Evolutionary conservation across 1,284 basidiomycete genomes (phyloP), one percentile per base, ranked within the genome.

Genomic region (Trametes versicolor): DNA sequence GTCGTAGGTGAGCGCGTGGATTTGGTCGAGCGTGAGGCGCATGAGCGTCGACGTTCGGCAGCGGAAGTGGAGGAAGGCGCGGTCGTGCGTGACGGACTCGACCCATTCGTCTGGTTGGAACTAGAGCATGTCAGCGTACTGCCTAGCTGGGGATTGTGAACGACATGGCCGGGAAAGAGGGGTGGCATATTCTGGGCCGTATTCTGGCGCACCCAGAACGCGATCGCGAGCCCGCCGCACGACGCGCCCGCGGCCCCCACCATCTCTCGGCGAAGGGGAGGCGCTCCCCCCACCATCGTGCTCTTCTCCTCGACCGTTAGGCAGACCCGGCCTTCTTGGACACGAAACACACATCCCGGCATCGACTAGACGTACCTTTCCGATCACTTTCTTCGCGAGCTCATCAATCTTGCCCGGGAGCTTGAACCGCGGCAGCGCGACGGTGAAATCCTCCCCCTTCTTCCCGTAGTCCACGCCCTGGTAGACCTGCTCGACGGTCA

Each of bases 381-480:
- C 86, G 17, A 90, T 81, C 41, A 98, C 90, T 77, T 91, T 89
- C 69, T 87, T 83, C 1, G 91, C 94, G 45, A 93, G 83, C 58
- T 93, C 91, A 62, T 94, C 90, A 2, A 92, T 85, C 74, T 97
- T 97, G 47, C 90, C 94, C 5, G 90, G 89, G 55, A 98, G 83
- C 70, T 94, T 86, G 81, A 97, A 99, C 63, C 97, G 87, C 29
- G 97, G 95, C 48, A 99, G 79, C 5, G 98, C 96, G 36, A 99
- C 87, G 0, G 93, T 94, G 72, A 98, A 96, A 80, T 99, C 97
- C 52, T 87, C 90, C 19, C 93, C 94, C 80, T 97, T 97, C 81
- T 96, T 96, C 54, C 94, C 94, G 70, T 92, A 92, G 77, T 97
- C 93, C 6, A 98, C 92, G 17, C 93, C 97, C 32, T 85, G 78